phyloP scores from a whole-genome alignment of 1,284 basidiomycete species.

The Melampsora abietis-canadensis region DNA sequence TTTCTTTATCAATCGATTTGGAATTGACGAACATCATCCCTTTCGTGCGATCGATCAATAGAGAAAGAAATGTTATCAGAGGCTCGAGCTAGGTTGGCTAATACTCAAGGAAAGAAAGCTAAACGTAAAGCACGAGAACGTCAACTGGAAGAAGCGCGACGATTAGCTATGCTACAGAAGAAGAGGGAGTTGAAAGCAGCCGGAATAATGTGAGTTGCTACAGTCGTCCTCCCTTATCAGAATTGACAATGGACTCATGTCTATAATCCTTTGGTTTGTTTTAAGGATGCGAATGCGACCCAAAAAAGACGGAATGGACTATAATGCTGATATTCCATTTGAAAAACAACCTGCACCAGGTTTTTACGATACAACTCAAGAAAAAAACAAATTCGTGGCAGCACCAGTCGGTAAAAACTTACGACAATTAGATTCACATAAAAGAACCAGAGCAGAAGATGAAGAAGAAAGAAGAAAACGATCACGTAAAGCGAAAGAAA shows the following conservation, averaged over 20 bases:
- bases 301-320: conserved; percentile 98
- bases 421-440: conserved; percentile 74
- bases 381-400: conserved; percentile 78
- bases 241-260: conserved; percentile 9
- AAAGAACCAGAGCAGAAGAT: conserved; percentile 85
- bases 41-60: conserved; percentile 51
- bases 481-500: conserved; percentile 66
- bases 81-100: conserved; percentile 92
- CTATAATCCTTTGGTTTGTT: conserved; percentile 4
- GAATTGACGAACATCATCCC: conserved; percentile 6
- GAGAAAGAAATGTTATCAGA: conserved; percentile 99
- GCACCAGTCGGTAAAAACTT: conserved; percentile 90
- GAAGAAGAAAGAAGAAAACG: conserved; percentile 80
- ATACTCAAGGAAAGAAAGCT: conserved; percentile 99
- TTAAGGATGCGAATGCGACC: conserved; percentile 66
- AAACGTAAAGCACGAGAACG: conserved; percentile 96
- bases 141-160: conserved; percentile 89
- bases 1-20: neutral
- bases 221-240: neutral
- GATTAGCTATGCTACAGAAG: conserved; percentile 93
- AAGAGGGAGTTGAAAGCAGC: conserved; percentile 96
- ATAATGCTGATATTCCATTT: conserved; percentile 97
- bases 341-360: conserved; percentile 93
- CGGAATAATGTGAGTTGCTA: conserved; percentile 75
- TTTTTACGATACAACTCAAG: conserved; percentile 95